These are phyloP conservation scores for Fistulifera pelliculosa DNA, from an alignment of 108 stramenopile genomes.

Conservation along the genomic window DNA sequence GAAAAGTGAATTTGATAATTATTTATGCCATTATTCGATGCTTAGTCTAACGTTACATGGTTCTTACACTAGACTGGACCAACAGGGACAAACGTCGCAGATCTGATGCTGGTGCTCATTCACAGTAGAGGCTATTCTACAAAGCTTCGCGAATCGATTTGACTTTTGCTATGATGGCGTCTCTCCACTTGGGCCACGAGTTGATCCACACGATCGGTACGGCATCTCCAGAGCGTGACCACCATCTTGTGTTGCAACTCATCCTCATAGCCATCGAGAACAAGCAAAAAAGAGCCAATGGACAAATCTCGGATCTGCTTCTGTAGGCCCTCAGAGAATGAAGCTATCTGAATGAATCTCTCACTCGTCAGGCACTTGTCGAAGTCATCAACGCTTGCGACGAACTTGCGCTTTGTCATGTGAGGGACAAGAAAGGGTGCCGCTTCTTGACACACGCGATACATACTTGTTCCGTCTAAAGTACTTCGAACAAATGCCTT, in stretches of 20 bases:
- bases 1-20: no score
- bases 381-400: constrained; percentile 56
- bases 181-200: constrained; percentile 70
- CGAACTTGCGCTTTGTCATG: constrained; percentile 71
- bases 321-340: constrained; percentile 46
- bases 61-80: constrained; percentile 49
- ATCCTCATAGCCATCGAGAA: constrained; percentile 61
- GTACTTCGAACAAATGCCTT: constrained; percentile 67
- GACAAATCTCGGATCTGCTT: constrained; percentile 23
- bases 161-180: constrained; percentile 63
- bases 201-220: constrained; percentile 46
- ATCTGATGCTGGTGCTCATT: constrained; percentile 68
- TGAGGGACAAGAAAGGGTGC: constrained; percentile 68
- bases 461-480: constrained; percentile 36
- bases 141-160: constrained; percentile 1
- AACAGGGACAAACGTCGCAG: constrained; percentile 83
- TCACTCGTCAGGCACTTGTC: constrained; percentile 31
- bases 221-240: constrained; percentile 69
- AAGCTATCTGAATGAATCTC: constrained; percentile 28
- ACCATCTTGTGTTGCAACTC: constrained; percentile 62
- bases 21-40: no score
- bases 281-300: constrained; percentile 71
- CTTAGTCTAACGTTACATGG: no score
- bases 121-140: neutral
- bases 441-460: constrained; percentile 72